These are phyloP conservation scores for Chlamydomonas schloesseri DNA, from an alignment of 139 green algal genomes.

Conservation along the genomic window DNA sequence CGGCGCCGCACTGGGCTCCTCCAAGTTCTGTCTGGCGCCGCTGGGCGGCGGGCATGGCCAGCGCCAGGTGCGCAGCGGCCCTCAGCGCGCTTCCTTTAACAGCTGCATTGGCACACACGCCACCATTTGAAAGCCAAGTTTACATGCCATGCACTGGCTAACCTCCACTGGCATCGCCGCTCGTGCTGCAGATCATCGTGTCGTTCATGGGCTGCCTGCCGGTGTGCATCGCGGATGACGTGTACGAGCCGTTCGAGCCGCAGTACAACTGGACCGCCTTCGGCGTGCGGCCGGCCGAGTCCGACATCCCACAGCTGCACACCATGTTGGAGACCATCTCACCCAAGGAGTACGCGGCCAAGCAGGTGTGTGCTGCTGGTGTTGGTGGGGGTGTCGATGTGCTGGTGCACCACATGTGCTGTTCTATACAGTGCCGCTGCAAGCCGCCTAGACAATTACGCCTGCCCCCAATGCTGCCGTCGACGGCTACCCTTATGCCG, in stretches of 20 bases:
- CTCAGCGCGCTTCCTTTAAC: no score
- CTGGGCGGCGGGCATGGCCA: slow-evolving; percentile 50
- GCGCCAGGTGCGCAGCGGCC: not conserved
- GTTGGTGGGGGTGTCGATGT: not conserved
- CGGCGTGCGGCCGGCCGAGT: slow-evolving; percentile 2
- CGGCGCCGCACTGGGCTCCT: not conserved
- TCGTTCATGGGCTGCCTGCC: slow-evolving; percentile 55
- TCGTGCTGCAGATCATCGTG: slow-evolving; percentile 39
- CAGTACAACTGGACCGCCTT: slow-evolving; percentile 34
- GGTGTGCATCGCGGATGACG: slow-evolving; percentile 43
- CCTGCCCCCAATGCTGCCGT: no score
- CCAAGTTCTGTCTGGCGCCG: slow-evolving; percentile 38
- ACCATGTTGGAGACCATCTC: not conserved
- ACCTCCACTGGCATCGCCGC: no score
- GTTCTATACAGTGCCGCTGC: no score
- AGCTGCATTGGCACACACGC: no score
- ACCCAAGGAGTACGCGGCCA: not conserved
- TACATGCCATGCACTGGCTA: no score
- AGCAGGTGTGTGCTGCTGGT: slow-evolving; percentile 38
- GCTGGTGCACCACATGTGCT: no score
- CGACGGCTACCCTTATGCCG: no score
- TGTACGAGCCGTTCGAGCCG: slow-evolving; percentile 56
- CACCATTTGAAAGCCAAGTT: no score
- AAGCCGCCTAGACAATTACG: no score
- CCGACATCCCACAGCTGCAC: slow-evolving; percentile 34